Evolutionary conservation across 176 grass and related monocot species (phyloP).

Genomic region (Aechmea fasciata): DNA sequence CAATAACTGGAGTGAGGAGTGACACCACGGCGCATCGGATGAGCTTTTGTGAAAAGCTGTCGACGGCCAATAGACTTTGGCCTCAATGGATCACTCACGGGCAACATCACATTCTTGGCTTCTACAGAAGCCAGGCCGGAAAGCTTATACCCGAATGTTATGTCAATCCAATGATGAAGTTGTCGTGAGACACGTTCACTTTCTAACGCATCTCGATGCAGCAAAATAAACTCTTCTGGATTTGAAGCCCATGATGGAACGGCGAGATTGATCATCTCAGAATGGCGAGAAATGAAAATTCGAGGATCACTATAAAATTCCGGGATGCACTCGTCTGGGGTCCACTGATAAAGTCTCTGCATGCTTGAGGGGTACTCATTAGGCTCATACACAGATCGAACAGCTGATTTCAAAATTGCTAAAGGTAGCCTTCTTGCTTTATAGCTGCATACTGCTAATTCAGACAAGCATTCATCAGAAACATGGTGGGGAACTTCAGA

Average conservation of each 20-base stretch:
- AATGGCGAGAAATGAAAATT: slow-evolving; percentile 81
- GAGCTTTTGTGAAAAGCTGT: slow-evolving; percentile 73
- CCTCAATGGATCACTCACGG: slow-evolving; percentile 57
- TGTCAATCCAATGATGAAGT: slow-evolving; percentile 95
- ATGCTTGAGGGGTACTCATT: slow-evolving; percentile 97
- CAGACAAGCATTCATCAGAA: slow-evolving; percentile 96
- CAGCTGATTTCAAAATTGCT: slow-evolving; percentile 61
- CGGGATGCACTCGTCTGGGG: slow-evolving; percentile 92
- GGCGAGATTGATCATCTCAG: slow-evolving; percentile 88
- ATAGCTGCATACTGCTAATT: slow-evolving; percentile 96
- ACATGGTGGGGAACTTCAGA: slow-evolving; percentile 96
- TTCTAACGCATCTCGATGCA: slow-evolving; percentile 80
- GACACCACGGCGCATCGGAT: slow-evolving; percentile 52
- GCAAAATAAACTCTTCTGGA: slow-evolving; percentile 74
- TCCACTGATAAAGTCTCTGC: slow-evolving; percentile 94
- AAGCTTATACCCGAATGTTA: slow-evolving; percentile 98
- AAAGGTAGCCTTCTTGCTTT: slow-evolving; percentile 92
- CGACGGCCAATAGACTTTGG: slow-evolving; percentile 70
- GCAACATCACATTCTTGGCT: slow-evolving; percentile 95
- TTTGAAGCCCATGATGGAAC: slow-evolving; percentile 67
- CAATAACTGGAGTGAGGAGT: slow-evolving; percentile 37
- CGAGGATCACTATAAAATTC: slow-evolving; percentile 83
- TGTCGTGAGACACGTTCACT: slow-evolving; percentile 76
- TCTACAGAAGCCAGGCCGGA: slow-evolving; percentile 70
- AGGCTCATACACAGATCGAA: slow-evolving; percentile 87